A percentile compares a stretch with the other conserved stretches of the same genome.
Conservation (phyloP, 1,284 basidiomycete genomes). For the Malassezia vespertilionis region DNA sequence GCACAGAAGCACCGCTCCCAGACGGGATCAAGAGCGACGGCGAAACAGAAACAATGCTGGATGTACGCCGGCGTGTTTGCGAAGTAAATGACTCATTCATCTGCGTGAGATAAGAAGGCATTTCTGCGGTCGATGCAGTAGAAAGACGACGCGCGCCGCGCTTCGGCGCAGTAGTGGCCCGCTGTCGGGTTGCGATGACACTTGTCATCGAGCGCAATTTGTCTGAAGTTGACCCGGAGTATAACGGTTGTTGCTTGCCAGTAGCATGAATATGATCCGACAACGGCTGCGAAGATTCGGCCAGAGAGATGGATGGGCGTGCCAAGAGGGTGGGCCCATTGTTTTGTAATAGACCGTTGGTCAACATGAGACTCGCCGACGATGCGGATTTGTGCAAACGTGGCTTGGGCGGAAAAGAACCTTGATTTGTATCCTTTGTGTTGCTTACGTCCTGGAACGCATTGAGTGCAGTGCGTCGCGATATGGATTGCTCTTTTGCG, state of each 20-base stretch:
- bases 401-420: too few species aligned
- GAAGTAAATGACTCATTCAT: slow-evolving; percentile 6
- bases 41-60: slow-evolving; percentile 16
- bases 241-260: too few species aligned
- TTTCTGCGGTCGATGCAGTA: not conserved
- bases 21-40: slow-evolving; percentile 14
- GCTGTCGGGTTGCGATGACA: not conserved
- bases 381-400: too few species aligned
- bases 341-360: too few species aligned
- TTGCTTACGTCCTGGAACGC: not conserved
- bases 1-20: not conserved
- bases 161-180: not conserved
- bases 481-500: not conserved
- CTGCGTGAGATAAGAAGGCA: not conserved
- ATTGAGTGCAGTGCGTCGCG: not conserved
- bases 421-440: too few species aligned
- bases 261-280: too few species aligned
- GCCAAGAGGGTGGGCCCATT: not conserved
- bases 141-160: not conserved
- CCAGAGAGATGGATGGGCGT: not conserved
- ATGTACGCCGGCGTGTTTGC: slow-evolving; percentile 5
- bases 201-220: too few species aligned
- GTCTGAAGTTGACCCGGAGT: too few species aligned
- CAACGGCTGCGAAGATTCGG: too few species aligned
- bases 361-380: too few species aligned